phyloP scores from a whole-genome alignment of 805 yeast species.

The Starmerella etchellsii region DNA sequence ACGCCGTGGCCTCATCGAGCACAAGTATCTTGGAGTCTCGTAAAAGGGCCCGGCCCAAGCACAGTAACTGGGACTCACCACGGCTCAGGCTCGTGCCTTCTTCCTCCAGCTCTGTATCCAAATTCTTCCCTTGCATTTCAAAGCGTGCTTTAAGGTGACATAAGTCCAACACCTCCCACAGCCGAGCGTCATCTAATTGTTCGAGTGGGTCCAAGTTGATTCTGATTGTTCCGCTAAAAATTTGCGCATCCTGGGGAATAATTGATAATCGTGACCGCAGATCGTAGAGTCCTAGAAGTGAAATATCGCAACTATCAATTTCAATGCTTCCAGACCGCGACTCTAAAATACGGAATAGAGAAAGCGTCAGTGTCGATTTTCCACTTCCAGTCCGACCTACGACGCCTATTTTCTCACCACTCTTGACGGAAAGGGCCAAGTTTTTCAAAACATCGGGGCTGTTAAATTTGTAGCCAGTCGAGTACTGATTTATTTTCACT shows the following conservation, averaged over 20 bases:
- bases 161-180: conserved; percentile 68
- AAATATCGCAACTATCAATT: conserved; percentile 58
- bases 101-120: conserved; percentile 44
- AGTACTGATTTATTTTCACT: conserved; percentile 50
- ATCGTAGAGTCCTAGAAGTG: conserved; percentile 59
- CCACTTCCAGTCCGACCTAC: conserved; percentile 98
- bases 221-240: conserved; percentile 76
- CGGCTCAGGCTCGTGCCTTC: conserved; percentile 68
- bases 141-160: conserved; percentile 67
- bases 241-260: conserved; percentile 91
- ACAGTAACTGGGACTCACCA: conserved; percentile 71
- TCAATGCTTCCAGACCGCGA: conserved; percentile 53
- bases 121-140: conserved; percentile 35
- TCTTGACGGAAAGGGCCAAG: conserved; percentile 47
- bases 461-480: conserved; percentile 62
- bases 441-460: conserved; percentile 65
- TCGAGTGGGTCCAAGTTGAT: conserved; percentile 77
- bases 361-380: conserved; percentile 69
- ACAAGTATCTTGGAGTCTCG: conserved; percentile 55
- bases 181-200: conserved; percentile 50
- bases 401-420: conserved; percentile 79
- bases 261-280: conserved; percentile 66
- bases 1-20: conserved; percentile 69
- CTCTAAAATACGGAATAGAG: conserved; percentile 75
- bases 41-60: conserved; percentile 67